phyloP scores from a whole-genome alignment of 176 grass and related monocot species.

The Bothriochloa decipiens region DNA sequence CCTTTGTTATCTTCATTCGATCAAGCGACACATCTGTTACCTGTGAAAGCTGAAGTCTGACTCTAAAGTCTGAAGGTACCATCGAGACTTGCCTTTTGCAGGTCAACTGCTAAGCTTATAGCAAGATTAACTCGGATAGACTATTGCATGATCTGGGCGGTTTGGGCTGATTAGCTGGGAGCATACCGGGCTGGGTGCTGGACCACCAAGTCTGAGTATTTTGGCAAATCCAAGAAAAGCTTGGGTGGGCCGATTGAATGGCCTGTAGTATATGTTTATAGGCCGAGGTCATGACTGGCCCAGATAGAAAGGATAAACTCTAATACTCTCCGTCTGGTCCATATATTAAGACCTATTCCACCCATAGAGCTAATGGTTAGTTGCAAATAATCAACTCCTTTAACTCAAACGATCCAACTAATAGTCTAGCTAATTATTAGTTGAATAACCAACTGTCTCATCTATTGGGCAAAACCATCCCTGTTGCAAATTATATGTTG shows the following conservation, averaged over 20 bases:
- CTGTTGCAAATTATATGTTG: too few relatives aligned
- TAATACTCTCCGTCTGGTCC: background rate
- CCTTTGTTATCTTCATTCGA: background rate
- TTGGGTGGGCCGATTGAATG: background rate
- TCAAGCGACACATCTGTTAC: conserved; percentile 3
- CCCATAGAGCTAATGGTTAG: too few relatives aligned
- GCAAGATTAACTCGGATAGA: too few relatives aligned
- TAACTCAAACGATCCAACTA: too few relatives aligned
- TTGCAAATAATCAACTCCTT: too few relatives aligned
- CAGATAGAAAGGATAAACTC: background rate
- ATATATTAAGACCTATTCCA: too few relatives aligned
- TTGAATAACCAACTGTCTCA: too few relatives aligned
- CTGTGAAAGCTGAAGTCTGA: background rate
- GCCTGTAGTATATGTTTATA: background rate
- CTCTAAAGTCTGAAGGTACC: background rate
- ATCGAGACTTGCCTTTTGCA: background rate
- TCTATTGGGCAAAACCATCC: too few relatives aligned
- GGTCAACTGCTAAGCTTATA: conserved; percentile 11
- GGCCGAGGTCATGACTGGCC: background rate
- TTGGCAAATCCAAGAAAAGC: background rate
- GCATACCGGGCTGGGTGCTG: background rate
- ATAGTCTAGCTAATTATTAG: too few relatives aligned
- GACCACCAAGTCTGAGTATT: background rate
- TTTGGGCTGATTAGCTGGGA: conserved; percentile 5
- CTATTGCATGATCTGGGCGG: background rate